A percentile compares a stretch with the other conserved stretches of the same genome.
phyloP scores from a whole-genome alignment of 257 asterid genomes.

The Verbena officinalis region DNA sequence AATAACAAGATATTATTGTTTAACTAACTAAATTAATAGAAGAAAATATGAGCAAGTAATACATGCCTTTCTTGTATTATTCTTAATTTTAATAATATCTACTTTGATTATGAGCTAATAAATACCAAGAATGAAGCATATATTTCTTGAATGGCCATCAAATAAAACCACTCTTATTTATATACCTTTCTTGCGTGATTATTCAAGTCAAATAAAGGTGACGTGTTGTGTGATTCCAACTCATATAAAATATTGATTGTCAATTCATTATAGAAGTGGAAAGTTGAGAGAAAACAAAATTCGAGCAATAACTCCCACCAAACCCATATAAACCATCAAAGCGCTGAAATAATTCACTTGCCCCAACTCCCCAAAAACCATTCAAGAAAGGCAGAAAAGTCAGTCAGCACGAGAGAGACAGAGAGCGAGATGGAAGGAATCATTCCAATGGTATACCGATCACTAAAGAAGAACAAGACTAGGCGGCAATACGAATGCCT shows the following conservation, averaged over 20 bases:
- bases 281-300: background rate
- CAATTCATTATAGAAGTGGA: background rate
- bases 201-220: constrained; percentile 30
- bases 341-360: constrained; percentile 25
- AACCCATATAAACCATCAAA: constrained; percentile 36
- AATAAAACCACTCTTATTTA: background rate
- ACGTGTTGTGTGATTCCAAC: constrained; percentile 39
- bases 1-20: constrained; percentile 1
- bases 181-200: background rate
- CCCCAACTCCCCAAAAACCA: background rate
- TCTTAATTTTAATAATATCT: background rate
- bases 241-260: background rate
- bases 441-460: constrained; percentile 64
- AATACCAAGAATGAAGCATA: background rate
- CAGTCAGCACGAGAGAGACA: constrained; percentile 1
- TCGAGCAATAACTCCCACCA: constrained; percentile 32
- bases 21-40: background rate
- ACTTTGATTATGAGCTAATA: background rate
- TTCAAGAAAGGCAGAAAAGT: background rate
- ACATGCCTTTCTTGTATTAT: background rate
- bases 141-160: constrained; percentile 10
- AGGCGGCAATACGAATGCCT: constrained; percentile 62
- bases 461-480: constrained; percentile 53
- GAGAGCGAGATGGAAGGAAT: constrained; percentile 65
- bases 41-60: constrained; percentile 20